These are phyloP conservation scores for Tympanopsis confertula DNA, from an alignment of 2,329 filamentous ascomycete genomes.

Conservation along the genomic window DNA sequence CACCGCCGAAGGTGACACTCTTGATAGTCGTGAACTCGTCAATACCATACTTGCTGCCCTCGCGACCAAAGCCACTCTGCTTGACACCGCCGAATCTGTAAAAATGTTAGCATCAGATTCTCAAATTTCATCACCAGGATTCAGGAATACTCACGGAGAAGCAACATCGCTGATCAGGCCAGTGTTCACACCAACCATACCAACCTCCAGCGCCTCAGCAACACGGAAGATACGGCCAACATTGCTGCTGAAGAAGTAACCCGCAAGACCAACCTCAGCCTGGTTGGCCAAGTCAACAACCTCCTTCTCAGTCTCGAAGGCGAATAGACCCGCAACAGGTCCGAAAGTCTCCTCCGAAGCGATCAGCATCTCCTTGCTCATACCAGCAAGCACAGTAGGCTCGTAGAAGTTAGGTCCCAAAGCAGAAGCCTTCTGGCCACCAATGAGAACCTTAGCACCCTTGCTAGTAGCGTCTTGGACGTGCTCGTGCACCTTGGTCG, in stretches of 20 bases:
- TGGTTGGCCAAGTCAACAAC: constrained; percentile 46
- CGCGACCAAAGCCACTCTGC: constrained; percentile 46
- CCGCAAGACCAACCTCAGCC: constrained; percentile 51
- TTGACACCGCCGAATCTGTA: constrained; percentile 47
- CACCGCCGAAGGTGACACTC: constrained; percentile 31
- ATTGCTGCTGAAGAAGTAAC: constrained; percentile 59
- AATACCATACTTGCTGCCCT: constrained; percentile 48
- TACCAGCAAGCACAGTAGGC: constrained; percentile 51
- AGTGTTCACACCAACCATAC: constrained; percentile 58
- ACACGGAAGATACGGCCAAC: constrained; percentile 54
- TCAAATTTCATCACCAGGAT: too few relatives aligned
- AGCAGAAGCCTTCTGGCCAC: constrained; percentile 49
- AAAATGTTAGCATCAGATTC: constrained; percentile 4
- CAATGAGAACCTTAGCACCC: constrained; percentile 45
- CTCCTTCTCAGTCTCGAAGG: constrained; percentile 56
- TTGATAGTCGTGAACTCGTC: constrained; percentile 47
- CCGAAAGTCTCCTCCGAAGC: constrained; percentile 53
- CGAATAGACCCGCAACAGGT: constrained; percentile 50
- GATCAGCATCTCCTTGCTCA: constrained; percentile 44
- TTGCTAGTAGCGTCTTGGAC: constrained; percentile 52
- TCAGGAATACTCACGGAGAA: constrained; percentile 9
- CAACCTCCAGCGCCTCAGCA: constrained; percentile 56
- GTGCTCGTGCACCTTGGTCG: constrained; percentile 50
- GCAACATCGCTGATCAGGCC: constrained; percentile 23
- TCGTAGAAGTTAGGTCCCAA: constrained; percentile 62